Conservation (phyloP, 768 basidiomycete species). For the Leccinum subgranulosum region DNA sequence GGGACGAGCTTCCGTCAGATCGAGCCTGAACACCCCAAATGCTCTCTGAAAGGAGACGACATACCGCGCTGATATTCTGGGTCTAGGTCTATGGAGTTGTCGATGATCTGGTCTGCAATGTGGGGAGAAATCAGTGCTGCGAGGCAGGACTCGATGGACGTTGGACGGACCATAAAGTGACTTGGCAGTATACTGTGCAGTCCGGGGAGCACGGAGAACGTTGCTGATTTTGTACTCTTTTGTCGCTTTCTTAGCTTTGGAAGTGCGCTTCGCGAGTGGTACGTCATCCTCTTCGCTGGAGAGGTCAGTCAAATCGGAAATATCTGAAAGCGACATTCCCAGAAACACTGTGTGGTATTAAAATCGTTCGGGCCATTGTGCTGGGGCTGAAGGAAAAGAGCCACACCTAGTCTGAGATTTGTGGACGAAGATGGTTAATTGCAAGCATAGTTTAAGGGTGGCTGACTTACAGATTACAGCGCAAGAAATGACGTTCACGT, state of each 20-base stretch:
- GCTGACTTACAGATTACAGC: background rate
- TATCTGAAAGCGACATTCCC: conserved; percentile 37
- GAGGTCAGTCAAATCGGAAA: conserved; percentile 48
- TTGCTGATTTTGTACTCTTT: conserved; percentile 31
- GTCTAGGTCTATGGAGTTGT: conserved; percentile 50
- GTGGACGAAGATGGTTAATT: background rate
- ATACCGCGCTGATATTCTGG: conserved; percentile 67
- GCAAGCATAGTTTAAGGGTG: background rate
- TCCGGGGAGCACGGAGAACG: conserved; percentile 37
- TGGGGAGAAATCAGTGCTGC: background rate
- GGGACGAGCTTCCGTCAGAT: background rate
- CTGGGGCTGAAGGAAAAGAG: background rate
- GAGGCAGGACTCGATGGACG: background rate
- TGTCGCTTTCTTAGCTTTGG: conserved; percentile 21
- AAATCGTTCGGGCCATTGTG: background rate
- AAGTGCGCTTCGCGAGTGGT: conserved; percentile 21
- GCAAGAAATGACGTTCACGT: background rate
- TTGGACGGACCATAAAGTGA: conserved; percentile 40
- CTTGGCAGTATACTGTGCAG: conserved; percentile 40
- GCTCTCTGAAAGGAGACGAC: conserved; percentile 2
- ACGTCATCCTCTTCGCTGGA: conserved; percentile 39
- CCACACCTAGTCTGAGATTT: background rate
- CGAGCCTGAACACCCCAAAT: background rate
- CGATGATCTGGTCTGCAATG: conserved; percentile 44
- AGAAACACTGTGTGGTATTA: background rate